Evolutionary conservation across 495 filamentous ascomycete species (phyloP), one percentile per base, ranked within the genome.

Genomic region (Aspergillus asperescens): DNA sequence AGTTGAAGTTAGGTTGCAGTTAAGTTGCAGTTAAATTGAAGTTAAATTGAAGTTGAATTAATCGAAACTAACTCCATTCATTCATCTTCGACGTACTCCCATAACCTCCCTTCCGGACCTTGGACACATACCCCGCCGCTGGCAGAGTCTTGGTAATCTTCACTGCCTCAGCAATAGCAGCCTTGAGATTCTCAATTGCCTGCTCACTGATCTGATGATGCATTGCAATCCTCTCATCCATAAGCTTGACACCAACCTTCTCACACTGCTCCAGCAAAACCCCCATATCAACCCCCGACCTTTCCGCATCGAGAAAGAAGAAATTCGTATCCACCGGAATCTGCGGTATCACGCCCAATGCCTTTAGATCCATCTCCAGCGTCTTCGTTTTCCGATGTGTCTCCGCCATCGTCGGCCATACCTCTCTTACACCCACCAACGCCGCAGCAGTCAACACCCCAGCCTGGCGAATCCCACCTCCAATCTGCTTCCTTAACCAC

Each of bases 241-340:
- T 48, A 23, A 63, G 28, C 51, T 57, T 61, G 12, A 66, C 54
- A 23, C 58, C 50, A 28, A 52, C 47, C 24, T 48, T 50, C 22
- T 24, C 34, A 40, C 58, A 60, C 39, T 57, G 60, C 45, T 56
- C 47, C 48, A 61, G 44, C 50, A 63, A 54, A 24, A 58, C 49
- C 8, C 34, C 53, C 61, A 66, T 60, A 37, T 56, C 42, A 15
- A 62, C 25, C n/a, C 55, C 50, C 12, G 45, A 56, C 48, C 18
- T 42, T 48, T 25, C 78, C 72, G 89, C 62, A 62, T 88, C 81
- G 18, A 89, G 58, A 84, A 86, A 89, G 41, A 86, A 78, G 78
- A 90, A 88, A 65, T 90, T 90, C 29, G 87, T 90, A 57, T 90
- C 79, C 1, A 85, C 84, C 7, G 82, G 81, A 25, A 81, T 67